These are phyloP conservation scores for Talaromyces nanjingensis DNA, from an alignment of 495 filamentous ascomycete species.

Conservation along the genomic window DNA sequence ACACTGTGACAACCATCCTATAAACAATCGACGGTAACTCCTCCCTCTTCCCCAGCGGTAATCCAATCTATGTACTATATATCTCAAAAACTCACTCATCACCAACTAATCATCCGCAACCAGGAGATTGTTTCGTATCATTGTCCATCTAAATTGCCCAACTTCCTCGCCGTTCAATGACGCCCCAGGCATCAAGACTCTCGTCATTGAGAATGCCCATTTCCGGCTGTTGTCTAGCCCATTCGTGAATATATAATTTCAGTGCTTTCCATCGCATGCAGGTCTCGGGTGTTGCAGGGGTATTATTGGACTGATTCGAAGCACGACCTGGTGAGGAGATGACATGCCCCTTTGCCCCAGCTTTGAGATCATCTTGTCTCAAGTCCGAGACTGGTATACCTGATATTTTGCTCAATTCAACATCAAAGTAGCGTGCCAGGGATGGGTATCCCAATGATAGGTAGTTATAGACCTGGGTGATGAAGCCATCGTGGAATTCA, in stretches of 20 bases:
- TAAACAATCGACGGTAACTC: background rate
- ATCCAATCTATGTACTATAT: slow-evolving; percentile 5
- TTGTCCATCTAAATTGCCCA: slow-evolving; percentile 59
- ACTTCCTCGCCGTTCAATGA: slow-evolving; percentile 66
- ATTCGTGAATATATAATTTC: slow-evolving; percentile 72
- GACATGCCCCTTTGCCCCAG: slow-evolving; percentile 61
- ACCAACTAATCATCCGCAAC: background rate
- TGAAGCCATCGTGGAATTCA: slow-evolving; percentile 76
- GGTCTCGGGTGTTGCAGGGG: slow-evolving; percentile 24
- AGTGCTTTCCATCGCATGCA: slow-evolving; percentile 77
- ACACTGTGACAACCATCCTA: background rate
- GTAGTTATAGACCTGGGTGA: slow-evolving; percentile 95
- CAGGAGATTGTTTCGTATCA: background rate
- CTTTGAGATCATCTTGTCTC: slow-evolving; percentile 61
- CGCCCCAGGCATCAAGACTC: slow-evolving; percentile 59
- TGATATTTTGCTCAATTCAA: slow-evolving; percentile 74
- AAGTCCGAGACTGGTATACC: slow-evolving; percentile 58
- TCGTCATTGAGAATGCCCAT: slow-evolving; percentile 44
- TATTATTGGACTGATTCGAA: slow-evolving; percentile 9
- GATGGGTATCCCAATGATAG: slow-evolving; percentile 85
- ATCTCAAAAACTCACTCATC: background rate
- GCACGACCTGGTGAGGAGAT: slow-evolving; percentile 7
- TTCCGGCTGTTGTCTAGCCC: slow-evolving; percentile 70
- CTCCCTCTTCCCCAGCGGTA: background rate
- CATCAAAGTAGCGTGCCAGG: slow-evolving; percentile 72